These are phyloP conservation scores for Sporisorium exsertum DNA, from an alignment of 1,284 basidiomycete genomes.

Conservation along the genomic window DNA sequence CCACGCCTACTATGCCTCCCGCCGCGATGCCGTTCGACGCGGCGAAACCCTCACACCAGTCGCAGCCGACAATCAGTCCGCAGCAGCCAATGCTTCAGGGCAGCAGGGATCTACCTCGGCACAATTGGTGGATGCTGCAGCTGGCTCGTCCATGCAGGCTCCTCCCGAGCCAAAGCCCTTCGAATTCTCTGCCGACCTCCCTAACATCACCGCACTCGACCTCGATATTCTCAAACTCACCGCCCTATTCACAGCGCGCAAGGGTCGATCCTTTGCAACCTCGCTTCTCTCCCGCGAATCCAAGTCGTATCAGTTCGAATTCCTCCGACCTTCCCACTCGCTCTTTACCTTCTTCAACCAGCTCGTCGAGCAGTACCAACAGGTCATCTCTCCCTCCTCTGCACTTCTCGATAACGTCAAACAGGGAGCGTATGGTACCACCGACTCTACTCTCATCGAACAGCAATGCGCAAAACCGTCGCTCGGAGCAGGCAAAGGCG, in stretches of 20 bases:
- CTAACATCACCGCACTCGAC: slow-evolving; percentile 89
- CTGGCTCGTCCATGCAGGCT: slow-evolving; percentile 16
- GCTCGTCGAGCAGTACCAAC: slow-evolving; percentile 94
- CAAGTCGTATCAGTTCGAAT: slow-evolving; percentile 97
- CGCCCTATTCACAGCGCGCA: slow-evolving; percentile 92
- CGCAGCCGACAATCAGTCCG: slow-evolving; percentile 12
- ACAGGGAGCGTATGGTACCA: slow-evolving; percentile 51
- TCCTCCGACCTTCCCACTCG: slow-evolving; percentile 92
- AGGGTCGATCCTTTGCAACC: slow-evolving; percentile 87
- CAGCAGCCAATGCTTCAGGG: slow-evolving; percentile 4
- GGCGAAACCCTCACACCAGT: slow-evolving; percentile 36
- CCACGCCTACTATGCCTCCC: slow-evolving; percentile 64
- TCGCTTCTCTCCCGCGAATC: slow-evolving; percentile 88
- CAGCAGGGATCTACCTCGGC: slow-evolving; percentile 11
- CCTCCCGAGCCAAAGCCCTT: slow-evolving; percentile 82
- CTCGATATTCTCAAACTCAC: slow-evolving; percentile 78
- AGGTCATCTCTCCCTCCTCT: slow-evolving; percentile 85
- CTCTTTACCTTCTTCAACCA: slow-evolving; percentile 97
- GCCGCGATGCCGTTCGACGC: slow-evolving; percentile 53
- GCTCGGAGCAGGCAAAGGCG: slow-evolving; percentile 51
- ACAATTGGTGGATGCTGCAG: not conserved
- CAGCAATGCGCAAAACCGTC: slow-evolving; percentile 24
- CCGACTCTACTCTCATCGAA: slow-evolving; percentile 15
- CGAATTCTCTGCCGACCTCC: slow-evolving; percentile 88
- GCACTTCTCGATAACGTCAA: slow-evolving; percentile 79